Base-by-base conservation (phyloP, 2,329 filamentous ascomycete genomes). In the Cyphellophora attinorum region DNA sequence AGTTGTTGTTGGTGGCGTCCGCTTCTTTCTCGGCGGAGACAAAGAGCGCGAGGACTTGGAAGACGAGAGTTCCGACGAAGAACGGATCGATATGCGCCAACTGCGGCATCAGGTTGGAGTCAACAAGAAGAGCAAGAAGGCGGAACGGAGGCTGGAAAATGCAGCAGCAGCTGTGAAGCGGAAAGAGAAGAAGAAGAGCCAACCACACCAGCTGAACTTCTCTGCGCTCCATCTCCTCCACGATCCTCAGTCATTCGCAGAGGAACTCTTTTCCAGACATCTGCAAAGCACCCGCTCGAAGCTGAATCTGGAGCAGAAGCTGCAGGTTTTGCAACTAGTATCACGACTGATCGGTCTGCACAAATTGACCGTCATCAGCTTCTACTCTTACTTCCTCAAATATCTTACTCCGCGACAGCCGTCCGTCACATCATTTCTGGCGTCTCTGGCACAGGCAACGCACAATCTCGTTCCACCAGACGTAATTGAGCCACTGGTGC, bases 351-450 rank as follows among this genome's bases (percentile, higher is more conserved):
- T 96, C 29, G 91, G 91, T 48, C 67, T 96, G 44, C 91, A 98
- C 65, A 86, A 93, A 63, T 70, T 96, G 46, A 93, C 83, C 2
- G 73, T 96, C 32, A 79, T 95, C 42, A 76, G 81, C 6, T 75
- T 98, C 17, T 98, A 96, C 65, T 95, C 88, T 15, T 96, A 93
- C 72, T 93, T 96, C 57, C 79, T 89, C 58, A 94, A 93, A 60
- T 86, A 79, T 59, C 74, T 96, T 35, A 93, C 84, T 2, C 88
- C 85, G 13, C 79, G 80, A 40, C 91, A 95, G 63, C 81, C 81
- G 18, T 85, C 78, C 2, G 91, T 96, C 46, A 96, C 91, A 1
- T 86, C 85, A 0, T 93, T 96, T 60, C 67, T 98, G 38, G 91
- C 91, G 10, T 93, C 81, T 8, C 70, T 96, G 37, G 91, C 91